Percentiles rank a stretch among this genome's conserved stretches.
Conservation (phyloP, 257 asterid genomes). For the Ocimum tenuiflorum region DNA sequence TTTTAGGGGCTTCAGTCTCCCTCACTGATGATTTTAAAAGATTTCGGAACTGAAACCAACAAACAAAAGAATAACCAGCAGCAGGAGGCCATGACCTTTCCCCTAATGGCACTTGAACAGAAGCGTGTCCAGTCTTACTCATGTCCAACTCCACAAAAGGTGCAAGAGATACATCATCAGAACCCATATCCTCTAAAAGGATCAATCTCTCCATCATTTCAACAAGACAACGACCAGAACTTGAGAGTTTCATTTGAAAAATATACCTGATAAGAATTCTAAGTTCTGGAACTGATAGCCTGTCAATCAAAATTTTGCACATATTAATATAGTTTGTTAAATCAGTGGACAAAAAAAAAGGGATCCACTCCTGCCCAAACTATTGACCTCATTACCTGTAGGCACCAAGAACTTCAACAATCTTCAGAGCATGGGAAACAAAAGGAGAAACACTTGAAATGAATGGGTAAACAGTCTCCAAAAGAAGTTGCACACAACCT, state of each 20-base stretch:
- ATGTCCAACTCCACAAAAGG: slow-evolving; percentile 91
- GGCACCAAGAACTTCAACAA: slow-evolving; percentile 95
- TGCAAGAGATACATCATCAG: slow-evolving; percentile 85
- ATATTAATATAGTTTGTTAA: slow-evolving; percentile 13
- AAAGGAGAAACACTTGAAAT: slow-evolving; percentile 67
- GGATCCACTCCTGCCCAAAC: slow-evolving; percentile 11
- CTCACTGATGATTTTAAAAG: slow-evolving; percentile 55
- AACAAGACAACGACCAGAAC: slow-evolving; percentile 69
- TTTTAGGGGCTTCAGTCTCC: slow-evolving; percentile 59
- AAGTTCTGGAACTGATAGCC: slow-evolving; percentile 83
- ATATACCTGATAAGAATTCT: slow-evolving; percentile 80
- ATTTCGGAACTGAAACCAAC: slow-evolving; percentile 92
- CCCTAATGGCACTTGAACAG: slow-evolving; percentile 95
- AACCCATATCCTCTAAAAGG: slow-evolving; percentile 63
- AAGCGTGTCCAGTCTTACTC: slow-evolving; percentile 94
- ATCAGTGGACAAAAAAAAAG: slow-evolving; percentile 5
- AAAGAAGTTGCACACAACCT: slow-evolving; percentile 97
- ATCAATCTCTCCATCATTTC: slow-evolving; percentile 91
- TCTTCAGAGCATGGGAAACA: slow-evolving; percentile 72
- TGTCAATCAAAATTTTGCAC: slow-evolving; percentile 31
- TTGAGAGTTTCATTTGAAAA: slow-evolving; percentile 62
- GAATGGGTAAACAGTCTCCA: slow-evolving; percentile 88
- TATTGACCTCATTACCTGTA: slow-evolving; percentile 49
- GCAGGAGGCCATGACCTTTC: slow-evolving; percentile 99
- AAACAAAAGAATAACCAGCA: slow-evolving; percentile 96